Conservation (phyloP, 306 rosid species). For the Glycine latifolia region DNA sequence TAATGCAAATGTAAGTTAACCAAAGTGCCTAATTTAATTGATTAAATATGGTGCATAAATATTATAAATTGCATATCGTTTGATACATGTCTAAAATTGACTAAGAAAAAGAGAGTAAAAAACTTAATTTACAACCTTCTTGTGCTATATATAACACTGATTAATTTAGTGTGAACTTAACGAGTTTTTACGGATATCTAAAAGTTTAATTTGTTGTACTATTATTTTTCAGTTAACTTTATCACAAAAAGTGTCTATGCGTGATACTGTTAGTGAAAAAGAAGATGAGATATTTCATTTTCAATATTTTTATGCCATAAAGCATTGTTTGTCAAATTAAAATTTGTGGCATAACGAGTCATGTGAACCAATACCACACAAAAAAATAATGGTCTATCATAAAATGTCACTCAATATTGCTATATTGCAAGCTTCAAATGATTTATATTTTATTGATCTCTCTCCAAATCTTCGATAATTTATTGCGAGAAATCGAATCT, state of each 20-base stretch:
- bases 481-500: conserved; percentile 7
- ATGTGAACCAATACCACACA: not conserved
- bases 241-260: not conserved
- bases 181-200: too few species aligned
- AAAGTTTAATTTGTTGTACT: not conserved
- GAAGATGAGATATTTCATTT: not conserved
- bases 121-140: too few species aligned
- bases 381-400: not conserved
- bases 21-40: too few species aligned
- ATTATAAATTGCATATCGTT: too few species aligned
- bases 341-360: not conserved
- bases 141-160: too few species aligned
- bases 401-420: not conserved
- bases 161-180: too few species aligned
- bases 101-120: too few species aligned
- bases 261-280: not conserved
- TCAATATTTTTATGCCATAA: not conserved
- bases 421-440: not conserved
- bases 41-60: too few species aligned
- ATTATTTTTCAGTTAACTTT: not conserved
- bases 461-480: conserved; percentile 32
- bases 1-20: too few species aligned
- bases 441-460: conserved; percentile 1
- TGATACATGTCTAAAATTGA: too few species aligned
- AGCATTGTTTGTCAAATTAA: not conserved